Conservation (phyloP, 352 stramenopile genomes). For the Phytophthora agathidicida region DNA sequence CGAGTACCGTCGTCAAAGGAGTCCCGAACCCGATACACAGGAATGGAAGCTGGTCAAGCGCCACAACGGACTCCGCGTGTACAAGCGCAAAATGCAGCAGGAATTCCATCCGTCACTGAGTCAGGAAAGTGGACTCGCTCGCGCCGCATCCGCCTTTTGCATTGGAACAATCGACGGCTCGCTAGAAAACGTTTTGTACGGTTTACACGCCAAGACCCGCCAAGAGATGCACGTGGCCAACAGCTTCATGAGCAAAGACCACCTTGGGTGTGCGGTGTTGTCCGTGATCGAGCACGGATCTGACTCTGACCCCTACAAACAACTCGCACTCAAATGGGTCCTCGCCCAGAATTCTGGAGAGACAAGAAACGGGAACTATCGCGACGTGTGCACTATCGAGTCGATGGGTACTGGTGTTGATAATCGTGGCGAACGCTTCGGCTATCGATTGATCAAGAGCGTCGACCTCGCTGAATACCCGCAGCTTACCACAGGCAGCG, state of each 20-base stretch:
- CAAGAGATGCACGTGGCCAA: constrained; percentile 23
- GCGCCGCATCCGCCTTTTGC: constrained; percentile 18
- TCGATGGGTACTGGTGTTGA: constrained; percentile 36
- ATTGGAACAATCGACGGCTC: constrained; percentile 26
- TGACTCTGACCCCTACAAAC: constrained; percentile 38
- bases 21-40: constrained; percentile 13
- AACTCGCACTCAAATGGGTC: constrained; percentile 50
- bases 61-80: constrained; percentile 29
- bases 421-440: constrained; percentile 27
- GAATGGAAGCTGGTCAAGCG: constrained; percentile 35
- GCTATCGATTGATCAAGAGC: constrained; percentile 43
- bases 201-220: constrained; percentile 28
- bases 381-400: constrained; percentile 43
- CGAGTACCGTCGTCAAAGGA: constrained; percentile 29
- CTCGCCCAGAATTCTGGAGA: constrained; percentile 29
- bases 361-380: constrained; percentile 26
- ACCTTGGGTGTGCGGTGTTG: constrained; percentile 33
- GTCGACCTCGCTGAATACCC: constrained; percentile 39
- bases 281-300: constrained; percentile 28
- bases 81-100: constrained; percentile 19
- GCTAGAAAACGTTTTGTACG: constrained; percentile 31
- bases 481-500: constrained; percentile 18
- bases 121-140: constrained; percentile 12
- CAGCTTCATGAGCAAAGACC: constrained; percentile 23
- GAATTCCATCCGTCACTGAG: constrained; percentile 12